phyloP scores from a whole-genome alignment of 495 filamentous ascomycete species.

The Penicillium taxi region DNA sequence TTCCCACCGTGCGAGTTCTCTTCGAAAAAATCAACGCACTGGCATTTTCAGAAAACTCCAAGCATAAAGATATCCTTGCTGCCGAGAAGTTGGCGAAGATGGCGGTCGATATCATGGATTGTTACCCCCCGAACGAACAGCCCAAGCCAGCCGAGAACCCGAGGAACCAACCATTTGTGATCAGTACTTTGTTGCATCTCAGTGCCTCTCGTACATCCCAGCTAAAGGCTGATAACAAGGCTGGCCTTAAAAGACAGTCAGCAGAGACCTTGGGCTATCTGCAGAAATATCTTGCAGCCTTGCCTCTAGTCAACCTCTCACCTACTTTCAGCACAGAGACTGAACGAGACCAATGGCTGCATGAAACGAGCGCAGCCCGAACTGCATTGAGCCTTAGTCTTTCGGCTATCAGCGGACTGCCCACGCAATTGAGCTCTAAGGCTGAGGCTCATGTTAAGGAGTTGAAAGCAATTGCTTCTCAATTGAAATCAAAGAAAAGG shows the following conservation, averaged over 20 bases:
- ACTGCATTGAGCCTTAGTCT: constrained; percentile 25
- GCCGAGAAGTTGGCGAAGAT: constrained; percentile 40
- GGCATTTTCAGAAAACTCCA: constrained; percentile 38
- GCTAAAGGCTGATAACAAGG: too few relatives aligned
- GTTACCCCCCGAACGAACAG: constrained; percentile 8
- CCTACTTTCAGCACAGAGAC: constrained; percentile 8
- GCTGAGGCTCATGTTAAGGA: background rate
- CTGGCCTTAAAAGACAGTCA: constrained; percentile 22
- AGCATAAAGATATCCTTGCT: constrained; percentile 24
- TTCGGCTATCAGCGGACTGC: constrained; percentile 3
- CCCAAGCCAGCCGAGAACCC: constrained; percentile 18
- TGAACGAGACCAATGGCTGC: constrained; percentile 15
- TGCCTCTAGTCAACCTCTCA: constrained; percentile 8
- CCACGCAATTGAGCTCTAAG: constrained; percentile 3
- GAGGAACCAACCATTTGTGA: constrained; percentile 31
- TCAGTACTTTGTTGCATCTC: constrained; percentile 40
- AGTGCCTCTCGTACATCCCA: constrained; percentile 32
- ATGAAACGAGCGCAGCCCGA: constrained; percentile 24
- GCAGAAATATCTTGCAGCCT: constrained; percentile 20
- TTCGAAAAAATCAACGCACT: constrained; percentile 44
- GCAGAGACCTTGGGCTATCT: constrained; percentile 32
- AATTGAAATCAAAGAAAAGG: too few relatives aligned
- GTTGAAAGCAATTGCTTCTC: too few relatives aligned
- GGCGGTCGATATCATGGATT: constrained; percentile 45
- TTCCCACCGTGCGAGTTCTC: constrained; percentile 35